A percentile compares a stretch with the other conserved stretches of the same genome.
These are phyloP conservation scores for Tricholoma saponaceum DNA, from an alignment of 768 basidiomycete species.

Conservation along the genomic window DNA sequence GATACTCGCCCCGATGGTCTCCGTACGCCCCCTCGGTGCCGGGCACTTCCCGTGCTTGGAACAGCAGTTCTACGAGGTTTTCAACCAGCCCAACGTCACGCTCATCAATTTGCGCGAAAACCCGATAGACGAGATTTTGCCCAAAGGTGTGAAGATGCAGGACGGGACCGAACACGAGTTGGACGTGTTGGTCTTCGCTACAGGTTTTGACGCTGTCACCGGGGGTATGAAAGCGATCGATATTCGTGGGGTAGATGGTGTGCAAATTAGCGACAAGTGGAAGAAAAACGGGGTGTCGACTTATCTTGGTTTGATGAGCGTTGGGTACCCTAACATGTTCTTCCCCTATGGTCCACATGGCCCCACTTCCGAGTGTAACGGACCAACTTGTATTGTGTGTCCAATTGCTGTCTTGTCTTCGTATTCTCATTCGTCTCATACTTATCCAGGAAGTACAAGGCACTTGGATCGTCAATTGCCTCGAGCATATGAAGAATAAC, in stretches of 20 bases:
- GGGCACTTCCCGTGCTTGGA: conserved; percentile 17
- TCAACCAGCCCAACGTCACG: conserved; percentile 19
- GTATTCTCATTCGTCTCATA: neutral
- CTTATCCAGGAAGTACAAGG: conserved; percentile 20
- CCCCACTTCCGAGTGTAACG: conserved; percentile 21
- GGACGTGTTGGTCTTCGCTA: conserved; percentile 1
- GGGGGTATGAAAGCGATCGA: conserved; percentile 17
- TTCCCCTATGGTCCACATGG: conserved; percentile 21
- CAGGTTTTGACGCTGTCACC: conserved; percentile 21
- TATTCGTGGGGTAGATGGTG: conserved; percentile 16
- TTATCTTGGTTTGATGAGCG: conserved; percentile 17
- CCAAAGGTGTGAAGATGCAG: conserved; percentile 3
- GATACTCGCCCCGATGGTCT: conserved; percentile 17
- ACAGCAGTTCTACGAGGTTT: conserved; percentile 20
- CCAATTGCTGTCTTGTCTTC: neutral
- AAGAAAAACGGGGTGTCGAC: conserved; percentile 14
- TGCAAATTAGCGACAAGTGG: conserved; percentile 18
- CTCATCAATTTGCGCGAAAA: conserved; percentile 16
- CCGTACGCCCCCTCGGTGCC: conserved; percentile 17
- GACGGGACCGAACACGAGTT: conserved; percentile 5
- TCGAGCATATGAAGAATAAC: conserved; percentile 9
- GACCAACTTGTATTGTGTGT: conserved; percentile 19
- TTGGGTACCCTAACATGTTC: conserved; percentile 23
- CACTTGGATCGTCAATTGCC: conserved; percentile 19
- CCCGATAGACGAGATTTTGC: neutral